A percentile compares a stretch with the other conserved stretches of the same genome.
These are phyloP conservation scores for Botryotinia calthae DNA, from an alignment of 2,329 filamentous ascomycete genomes.

Conservation along the genomic window DNA sequence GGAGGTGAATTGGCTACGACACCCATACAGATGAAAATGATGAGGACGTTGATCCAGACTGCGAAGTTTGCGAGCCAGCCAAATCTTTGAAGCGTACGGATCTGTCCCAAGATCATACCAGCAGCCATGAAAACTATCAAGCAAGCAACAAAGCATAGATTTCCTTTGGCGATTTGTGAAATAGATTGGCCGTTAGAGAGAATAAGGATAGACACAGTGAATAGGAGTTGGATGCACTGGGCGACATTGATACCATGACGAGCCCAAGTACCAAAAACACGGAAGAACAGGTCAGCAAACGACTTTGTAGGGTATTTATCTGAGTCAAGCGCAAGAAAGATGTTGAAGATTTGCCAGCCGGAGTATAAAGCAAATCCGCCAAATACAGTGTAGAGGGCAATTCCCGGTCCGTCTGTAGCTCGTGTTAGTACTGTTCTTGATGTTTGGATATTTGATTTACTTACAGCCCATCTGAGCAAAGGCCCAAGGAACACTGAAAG, in stretches of 20 bases:
- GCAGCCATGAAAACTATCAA: conserved; percentile 33
- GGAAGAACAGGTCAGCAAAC: conserved; percentile 31
- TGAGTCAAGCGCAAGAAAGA: conserved; percentile 29
- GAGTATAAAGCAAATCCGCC: conserved; percentile 29
- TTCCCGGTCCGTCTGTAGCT: conserved; percentile 22
- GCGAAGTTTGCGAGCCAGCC: conserved; percentile 36
- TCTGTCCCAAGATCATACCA: conserved; percentile 35
- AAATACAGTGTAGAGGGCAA: conserved; percentile 31
- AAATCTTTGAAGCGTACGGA: conserved; percentile 36
- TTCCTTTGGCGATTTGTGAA: conserved; percentile 28
- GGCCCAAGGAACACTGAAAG: conserved; percentile 29
- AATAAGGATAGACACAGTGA: conserved; percentile 29
- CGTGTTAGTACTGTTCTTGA: neutral
- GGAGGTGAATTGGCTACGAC: conserved; percentile 35
- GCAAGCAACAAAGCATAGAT: conserved; percentile 33
- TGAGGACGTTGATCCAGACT: conserved; percentile 35
- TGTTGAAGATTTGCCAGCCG: conserved; percentile 29
- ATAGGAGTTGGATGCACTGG: conserved; percentile 27
- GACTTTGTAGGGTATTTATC: conserved; percentile 29
- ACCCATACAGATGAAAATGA: conserved; percentile 39
- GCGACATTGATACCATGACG: conserved; percentile 28
- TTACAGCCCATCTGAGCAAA: conserved; percentile 28
- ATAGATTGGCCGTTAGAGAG: conserved; percentile 26
- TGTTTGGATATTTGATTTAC: neutral
- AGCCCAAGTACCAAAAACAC: conserved; percentile 27